Conservation (phyloP, 192 early-diverging fungal species). For the Podila horticola region DNA sequence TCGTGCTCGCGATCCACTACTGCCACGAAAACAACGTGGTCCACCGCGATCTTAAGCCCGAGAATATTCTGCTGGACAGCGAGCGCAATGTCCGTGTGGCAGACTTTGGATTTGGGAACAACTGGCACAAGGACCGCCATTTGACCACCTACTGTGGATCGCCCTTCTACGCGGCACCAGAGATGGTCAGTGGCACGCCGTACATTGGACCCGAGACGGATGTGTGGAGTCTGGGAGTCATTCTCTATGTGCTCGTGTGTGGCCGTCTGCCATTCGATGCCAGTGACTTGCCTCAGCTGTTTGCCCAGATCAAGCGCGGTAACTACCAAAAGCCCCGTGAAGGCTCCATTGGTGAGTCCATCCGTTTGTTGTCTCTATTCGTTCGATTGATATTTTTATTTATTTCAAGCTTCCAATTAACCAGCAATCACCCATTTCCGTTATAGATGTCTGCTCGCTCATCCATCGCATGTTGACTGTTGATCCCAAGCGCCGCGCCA, state of each 20-base stretch:
- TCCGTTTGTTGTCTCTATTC: neutral
- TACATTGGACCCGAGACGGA: constrained; percentile 69
- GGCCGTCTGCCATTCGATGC: constrained; percentile 69
- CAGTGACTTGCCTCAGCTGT: constrained; percentile 65
- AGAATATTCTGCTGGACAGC: constrained; percentile 66
- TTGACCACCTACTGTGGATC: constrained; percentile 76
- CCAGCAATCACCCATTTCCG: constrained; percentile 8
- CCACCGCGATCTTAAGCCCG: constrained; percentile 71
- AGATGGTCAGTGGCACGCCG: constrained; percentile 70
- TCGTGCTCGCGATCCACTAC: constrained; percentile 63
- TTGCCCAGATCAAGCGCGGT: constrained; percentile 68
- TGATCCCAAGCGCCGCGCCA: constrained; percentile 63
- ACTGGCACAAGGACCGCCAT: constrained; percentile 57
- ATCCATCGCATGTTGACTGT: constrained; percentile 62
- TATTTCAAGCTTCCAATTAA: neutral
- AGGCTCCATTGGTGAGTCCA: constrained; percentile 37
- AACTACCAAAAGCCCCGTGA: constrained; percentile 60
- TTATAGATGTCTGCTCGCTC: constrained; percentile 56
- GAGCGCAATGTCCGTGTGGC: constrained; percentile 61
- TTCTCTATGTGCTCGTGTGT: constrained; percentile 68
- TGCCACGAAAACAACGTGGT: constrained; percentile 69
- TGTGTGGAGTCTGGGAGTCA: constrained; percentile 70
- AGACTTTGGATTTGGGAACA: constrained; percentile 74
- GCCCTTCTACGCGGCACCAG: constrained; percentile 72
- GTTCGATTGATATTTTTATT: neutral